Evolutionary conservation across 108 stramenopile species (phyloP).

Genomic region (Skeletonema menzelii): DNA sequence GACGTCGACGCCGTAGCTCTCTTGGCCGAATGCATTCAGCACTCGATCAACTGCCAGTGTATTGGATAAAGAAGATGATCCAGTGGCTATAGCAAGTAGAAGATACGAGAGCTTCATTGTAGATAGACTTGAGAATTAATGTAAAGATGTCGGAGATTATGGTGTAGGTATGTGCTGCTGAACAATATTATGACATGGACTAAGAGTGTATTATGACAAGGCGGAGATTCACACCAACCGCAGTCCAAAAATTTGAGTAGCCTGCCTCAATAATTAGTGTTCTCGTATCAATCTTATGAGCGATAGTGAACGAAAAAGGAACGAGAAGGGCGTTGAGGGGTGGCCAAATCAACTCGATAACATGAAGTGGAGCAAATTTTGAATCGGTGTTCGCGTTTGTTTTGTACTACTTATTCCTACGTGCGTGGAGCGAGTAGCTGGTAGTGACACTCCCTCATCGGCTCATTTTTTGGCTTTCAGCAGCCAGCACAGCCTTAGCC

Average conservation of each 20-base stretch:
- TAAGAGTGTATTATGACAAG: too few relatives aligned
- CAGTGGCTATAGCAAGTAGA: conserved; percentile 5
- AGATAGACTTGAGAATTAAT: too few relatives aligned
- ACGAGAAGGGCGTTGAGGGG: not conserved
- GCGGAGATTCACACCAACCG: not conserved
- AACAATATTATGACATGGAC: not conserved
- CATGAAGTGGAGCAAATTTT: not conserved
- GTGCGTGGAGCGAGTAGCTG: too few relatives aligned
- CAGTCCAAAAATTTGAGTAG: conserved; percentile 5
- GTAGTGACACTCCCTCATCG: too few relatives aligned
- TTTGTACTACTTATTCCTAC: not conserved
- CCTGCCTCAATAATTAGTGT: not conserved
- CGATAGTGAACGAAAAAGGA: not conserved
- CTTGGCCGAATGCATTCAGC: conserved; percentile 39
- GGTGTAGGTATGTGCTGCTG: not conserved
- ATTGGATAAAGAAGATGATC: conserved; percentile 10
- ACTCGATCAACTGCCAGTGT: conserved; percentile 17
- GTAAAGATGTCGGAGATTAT: too few relatives aligned
- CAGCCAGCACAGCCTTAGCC: not conserved
- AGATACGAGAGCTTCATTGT: conserved; percentile 38
- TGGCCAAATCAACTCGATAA: too few relatives aligned
- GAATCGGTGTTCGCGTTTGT: not conserved
- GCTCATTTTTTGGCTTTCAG: too few relatives aligned
- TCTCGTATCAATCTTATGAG: not conserved
- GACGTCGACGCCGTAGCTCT: conserved; percentile 74